phyloP scores from a whole-genome alignment of 1,284 basidiomycete genomes.

The Papiliotrema nemorosa region DNA sequence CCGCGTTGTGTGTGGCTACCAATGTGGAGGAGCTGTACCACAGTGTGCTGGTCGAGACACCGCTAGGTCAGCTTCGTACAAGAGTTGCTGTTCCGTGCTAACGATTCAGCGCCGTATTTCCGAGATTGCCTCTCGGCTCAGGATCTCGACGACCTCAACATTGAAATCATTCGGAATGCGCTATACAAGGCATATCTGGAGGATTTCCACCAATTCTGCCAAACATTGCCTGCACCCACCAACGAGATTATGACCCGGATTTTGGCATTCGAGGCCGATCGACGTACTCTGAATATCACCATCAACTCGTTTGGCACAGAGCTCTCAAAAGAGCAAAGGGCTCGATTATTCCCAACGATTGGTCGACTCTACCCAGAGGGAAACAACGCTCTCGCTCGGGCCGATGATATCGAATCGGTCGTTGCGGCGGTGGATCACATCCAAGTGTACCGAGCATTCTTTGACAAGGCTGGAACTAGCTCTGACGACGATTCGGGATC shows the following conservation, averaged over 20 bases:
- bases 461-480: constrained; percentile 58
- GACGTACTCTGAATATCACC: constrained; percentile 95
- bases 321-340: constrained; percentile 90
- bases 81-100: not conserved
- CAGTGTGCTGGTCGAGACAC: constrained; percentile 94
- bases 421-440: constrained; percentile 82
- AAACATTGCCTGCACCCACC: constrained; percentile 76
- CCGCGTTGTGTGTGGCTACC: constrained; percentile 96
- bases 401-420: constrained; percentile 94
- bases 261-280: constrained; percentile 93
- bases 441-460: constrained; percentile 86
- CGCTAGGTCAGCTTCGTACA: constrained; percentile 63
- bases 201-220: constrained; percentile 86
- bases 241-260: constrained; percentile 84
- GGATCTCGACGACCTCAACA: constrained; percentile 98
- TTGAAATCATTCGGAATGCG: constrained; percentile 99
- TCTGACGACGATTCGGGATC: constrained; percentile 54
- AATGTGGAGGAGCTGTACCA: constrained; percentile 99
- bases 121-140: constrained; percentile 89
- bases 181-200: constrained; percentile 99
- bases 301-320: constrained; percentile 98
- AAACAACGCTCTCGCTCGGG: constrained; percentile 87
- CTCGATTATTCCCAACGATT: constrained; percentile 90
- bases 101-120: constrained; percentile 83
- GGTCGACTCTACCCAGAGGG: constrained; percentile 93